Base-by-base conservation (phyloP, 1,139 yeast species). In the Pichia sp. region DNA sequence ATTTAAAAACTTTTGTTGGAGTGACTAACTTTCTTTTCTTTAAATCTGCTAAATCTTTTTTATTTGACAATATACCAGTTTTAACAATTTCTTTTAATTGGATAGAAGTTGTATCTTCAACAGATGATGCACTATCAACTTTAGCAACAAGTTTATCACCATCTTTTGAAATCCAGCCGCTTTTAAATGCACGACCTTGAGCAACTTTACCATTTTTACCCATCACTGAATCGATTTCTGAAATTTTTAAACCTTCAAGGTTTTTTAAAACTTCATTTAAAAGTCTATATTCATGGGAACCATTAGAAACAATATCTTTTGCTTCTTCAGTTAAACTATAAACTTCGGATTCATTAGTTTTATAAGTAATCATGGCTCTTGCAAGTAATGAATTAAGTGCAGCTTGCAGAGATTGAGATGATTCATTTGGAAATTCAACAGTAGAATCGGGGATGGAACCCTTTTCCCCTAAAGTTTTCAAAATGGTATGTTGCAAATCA, bases 171-270 rank as follows among this genome's bases (percentile, higher is more conserved):
- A 93, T 83, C 99, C 99, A 93, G 48, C 96, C 96, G 70, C 91
- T 91, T 72, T 90, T 93, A 79, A 93, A 93, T n/a, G 98, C 99
- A 65, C 91, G 85, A 63, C 96, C 96, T 73, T 93, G 99, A 56
- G 99, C 99, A 58, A 91, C 79, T 63, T 85, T 84, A 55, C 97
- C 98, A 57, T 82, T 80, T 48, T 83, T 73, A 49, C 98, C 97
- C 70, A 91, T 75, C 58, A 84, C 80, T 54, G 81, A 69, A 60
- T 81, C 80, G 54, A 93, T 95, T 54, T 93, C 97, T 28, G 86
- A 69, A 60, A 93, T 84, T 65, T 87, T 87, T 64, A 93, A 77
- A 44, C 95, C 90, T 55, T 86, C 95, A 54, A 90, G 70, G 42
- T 86, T 76, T 63, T 83, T 79, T 57, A 86, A 74, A 47, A 95